phyloP scores from a whole-genome alignment of 106 monocot genomes.

The Allium cepa region DNA sequence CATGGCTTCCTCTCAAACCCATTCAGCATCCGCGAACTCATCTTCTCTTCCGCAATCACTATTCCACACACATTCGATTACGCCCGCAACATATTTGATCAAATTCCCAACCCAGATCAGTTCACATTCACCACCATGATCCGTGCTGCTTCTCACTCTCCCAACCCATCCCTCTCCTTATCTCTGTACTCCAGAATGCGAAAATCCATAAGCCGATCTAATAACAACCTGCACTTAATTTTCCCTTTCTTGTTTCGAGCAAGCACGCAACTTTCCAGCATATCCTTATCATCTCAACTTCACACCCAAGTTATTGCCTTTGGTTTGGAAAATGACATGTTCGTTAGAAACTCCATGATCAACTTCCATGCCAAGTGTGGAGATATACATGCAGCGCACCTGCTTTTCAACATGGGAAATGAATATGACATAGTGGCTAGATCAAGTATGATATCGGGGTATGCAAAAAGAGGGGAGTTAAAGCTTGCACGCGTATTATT shows the following conservation, averaged over 20 bases:
- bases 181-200: slow-evolving; percentile 36
- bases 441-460: slow-evolving; percentile 39
- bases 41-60: slow-evolving; percentile 47
- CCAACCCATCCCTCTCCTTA: slow-evolving; percentile 31
- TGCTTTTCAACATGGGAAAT: slow-evolving; percentile 12
- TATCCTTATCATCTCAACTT: slow-evolving; percentile 21
- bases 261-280: slow-evolving; percentile 17
- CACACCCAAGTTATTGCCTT: slow-evolving; percentile 22
- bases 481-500: slow-evolving; percentile 35
- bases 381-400: slow-evolving; percentile 19
- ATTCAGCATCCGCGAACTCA: slow-evolving; percentile 41
- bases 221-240: slow-evolving; percentile 28
- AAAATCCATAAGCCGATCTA: background rate
- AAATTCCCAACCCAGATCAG: slow-evolving; percentile 36
- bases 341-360: slow-evolving; percentile 39
- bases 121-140: slow-evolving; percentile 64
- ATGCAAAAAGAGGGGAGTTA: slow-evolving; percentile 34
- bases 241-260: slow-evolving; percentile 60
- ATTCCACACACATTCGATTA: slow-evolving; percentile 35
- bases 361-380: slow-evolving; percentile 53
- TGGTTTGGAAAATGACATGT: slow-evolving; percentile 27
- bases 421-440: slow-evolving; percentile 41
- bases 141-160: slow-evolving; percentile 44
- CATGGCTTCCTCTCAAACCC: background rate
- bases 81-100: slow-evolving; percentile 42